Evolutionary conservation across 306 rosid species (phyloP).

Genomic region (Purshia tridentata): DNA sequence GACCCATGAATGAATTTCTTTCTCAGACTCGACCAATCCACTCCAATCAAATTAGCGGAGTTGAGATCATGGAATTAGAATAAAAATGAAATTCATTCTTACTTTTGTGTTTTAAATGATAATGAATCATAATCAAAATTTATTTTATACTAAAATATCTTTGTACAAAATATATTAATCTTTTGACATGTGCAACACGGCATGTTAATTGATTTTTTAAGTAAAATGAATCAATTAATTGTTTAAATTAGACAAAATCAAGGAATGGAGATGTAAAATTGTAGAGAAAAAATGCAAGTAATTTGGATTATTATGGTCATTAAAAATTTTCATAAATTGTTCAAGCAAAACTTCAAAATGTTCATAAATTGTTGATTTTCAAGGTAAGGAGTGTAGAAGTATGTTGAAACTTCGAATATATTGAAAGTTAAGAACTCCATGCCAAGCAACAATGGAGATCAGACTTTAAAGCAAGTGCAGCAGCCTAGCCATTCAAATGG

Average conservation of each 20-base stretch:
- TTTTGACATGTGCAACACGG: too few species aligned
- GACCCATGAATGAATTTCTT: too few species aligned
- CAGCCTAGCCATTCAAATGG: conserved; percentile 29
- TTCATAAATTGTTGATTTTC: conserved; percentile 15
- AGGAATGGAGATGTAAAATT: conserved; percentile 92
- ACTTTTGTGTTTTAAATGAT: too few species aligned
- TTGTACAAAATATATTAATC: too few species aligned
- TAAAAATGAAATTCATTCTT: too few species aligned
- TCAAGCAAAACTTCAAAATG: neutral
- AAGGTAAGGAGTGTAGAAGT: conserved; percentile 94
- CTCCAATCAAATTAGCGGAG: too few species aligned
- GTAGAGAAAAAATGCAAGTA: conserved; percentile 98
- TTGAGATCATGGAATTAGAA: too few species aligned
- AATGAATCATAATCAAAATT: too few species aligned
- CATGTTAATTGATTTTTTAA: too few species aligned
- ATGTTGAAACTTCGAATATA: conserved; percentile 83
- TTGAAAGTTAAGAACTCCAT: conserved; percentile 68
- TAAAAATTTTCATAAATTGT: neutral
- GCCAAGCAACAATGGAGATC: conserved; percentile 38
- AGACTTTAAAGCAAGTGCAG: conserved; percentile 28
- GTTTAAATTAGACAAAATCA: conserved; percentile 75
- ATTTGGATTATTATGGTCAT: neutral
- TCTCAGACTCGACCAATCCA: neutral
- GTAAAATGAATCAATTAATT: too few species aligned
- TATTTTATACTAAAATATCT: too few species aligned